phyloP scores from a whole-genome alignment of 495 filamentous ascomycete species.

The Acidomyces sp. region DNA sequence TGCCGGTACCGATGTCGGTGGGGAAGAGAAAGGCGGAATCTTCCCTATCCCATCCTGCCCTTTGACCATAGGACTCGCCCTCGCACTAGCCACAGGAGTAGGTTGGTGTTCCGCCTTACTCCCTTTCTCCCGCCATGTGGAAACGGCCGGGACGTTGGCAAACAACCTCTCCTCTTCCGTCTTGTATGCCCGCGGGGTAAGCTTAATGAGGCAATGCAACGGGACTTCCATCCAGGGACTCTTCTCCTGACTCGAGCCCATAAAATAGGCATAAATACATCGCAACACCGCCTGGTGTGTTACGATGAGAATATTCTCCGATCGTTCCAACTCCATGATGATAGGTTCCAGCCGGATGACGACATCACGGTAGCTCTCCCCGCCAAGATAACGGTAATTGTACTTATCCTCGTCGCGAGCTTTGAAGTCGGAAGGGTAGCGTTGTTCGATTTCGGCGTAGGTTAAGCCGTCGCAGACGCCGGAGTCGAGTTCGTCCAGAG shows the following conservation, averaged over 20 bases:
- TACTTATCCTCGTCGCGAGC: constrained; percentile 95
- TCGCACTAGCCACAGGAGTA: constrained; percentile 1
- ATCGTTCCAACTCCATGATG: constrained; percentile 96
- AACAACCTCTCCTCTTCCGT: constrained; percentile 76
- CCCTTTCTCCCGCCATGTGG: constrained; percentile 86
- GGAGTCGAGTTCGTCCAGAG: constrained; percentile 89
- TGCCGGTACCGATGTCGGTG: too few species aligned
- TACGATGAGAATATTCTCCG: constrained; percentile 93
- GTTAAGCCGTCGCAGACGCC: constrained; percentile 95
- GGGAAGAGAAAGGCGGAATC: too few species aligned
- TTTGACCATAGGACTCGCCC: constrained; percentile 6
- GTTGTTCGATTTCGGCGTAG: constrained; percentile 78
- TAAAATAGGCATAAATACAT: constrained; percentile 97
- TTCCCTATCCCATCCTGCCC: too few species aligned
- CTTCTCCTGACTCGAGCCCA: constrained; percentile 83
- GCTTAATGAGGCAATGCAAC: constrained; percentile 87
- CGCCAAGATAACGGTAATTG: constrained; percentile 96
- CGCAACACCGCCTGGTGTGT: constrained; percentile 93
- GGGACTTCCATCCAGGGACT: constrained; percentile 97
- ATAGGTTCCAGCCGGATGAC: constrained; percentile 96
- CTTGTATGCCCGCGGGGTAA: constrained; percentile 87
- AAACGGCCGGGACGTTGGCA: constrained; percentile 86
- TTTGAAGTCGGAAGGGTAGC: constrained; percentile 85
- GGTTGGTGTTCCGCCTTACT: constrained; percentile 45
- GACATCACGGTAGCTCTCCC: constrained; percentile 93